These are phyloP conservation scores for Globisporangium middletonii DNA, from an alignment of 352 stramenopile genomes.

Conservation along the genomic window DNA sequence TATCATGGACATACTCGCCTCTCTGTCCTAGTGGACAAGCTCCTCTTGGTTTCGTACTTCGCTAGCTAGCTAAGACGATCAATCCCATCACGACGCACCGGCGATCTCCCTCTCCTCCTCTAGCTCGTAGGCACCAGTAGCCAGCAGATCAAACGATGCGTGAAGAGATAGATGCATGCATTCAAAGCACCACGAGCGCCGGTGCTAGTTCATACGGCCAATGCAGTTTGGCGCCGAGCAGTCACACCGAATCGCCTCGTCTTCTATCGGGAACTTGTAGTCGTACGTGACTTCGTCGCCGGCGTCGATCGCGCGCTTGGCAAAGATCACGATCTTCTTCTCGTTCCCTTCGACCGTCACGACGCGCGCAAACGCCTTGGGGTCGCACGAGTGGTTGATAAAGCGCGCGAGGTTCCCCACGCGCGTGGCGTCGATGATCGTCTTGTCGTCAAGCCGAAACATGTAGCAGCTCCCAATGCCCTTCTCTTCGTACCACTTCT, in stretches of 20 bases:
- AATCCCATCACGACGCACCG: too few relatives aligned
- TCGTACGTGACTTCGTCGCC: slow-evolving; percentile 96
- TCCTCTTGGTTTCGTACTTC: too few relatives aligned
- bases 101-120: too few relatives aligned
- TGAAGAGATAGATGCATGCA: too few relatives aligned
- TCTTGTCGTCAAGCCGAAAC: slow-evolving; percentile 94
- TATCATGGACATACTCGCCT: too few relatives aligned
- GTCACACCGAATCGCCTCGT: slow-evolving; percentile 91
- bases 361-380: slow-evolving; percentile 93
- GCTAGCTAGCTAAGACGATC: too few relatives aligned
- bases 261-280: slow-evolving; percentile 97
- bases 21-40: too few relatives aligned
- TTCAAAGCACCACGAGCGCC: too few relatives aligned
- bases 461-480: slow-evolving; percentile 96
- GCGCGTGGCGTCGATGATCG: slow-evolving; percentile 93
- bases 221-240: slow-evolving; percentile 93
- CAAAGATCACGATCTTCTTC: slow-evolving; percentile 97
- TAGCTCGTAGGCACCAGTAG: too few relatives aligned
- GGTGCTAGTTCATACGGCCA: slow-evolving; percentile 89
- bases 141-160: too few relatives aligned
- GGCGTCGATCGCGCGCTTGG: slow-evolving; percentile 84
- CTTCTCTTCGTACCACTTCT: slow-evolving; percentile 92
- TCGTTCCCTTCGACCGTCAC: slow-evolving; percentile 79
- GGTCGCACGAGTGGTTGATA: slow-evolving; percentile 95
- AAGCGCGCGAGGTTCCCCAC: slow-evolving; percentile 93